Base-by-base conservation (phyloP, 2,329 filamentous ascomycete genomes). In the Stagonosporopsis rhizophila region DNA sequence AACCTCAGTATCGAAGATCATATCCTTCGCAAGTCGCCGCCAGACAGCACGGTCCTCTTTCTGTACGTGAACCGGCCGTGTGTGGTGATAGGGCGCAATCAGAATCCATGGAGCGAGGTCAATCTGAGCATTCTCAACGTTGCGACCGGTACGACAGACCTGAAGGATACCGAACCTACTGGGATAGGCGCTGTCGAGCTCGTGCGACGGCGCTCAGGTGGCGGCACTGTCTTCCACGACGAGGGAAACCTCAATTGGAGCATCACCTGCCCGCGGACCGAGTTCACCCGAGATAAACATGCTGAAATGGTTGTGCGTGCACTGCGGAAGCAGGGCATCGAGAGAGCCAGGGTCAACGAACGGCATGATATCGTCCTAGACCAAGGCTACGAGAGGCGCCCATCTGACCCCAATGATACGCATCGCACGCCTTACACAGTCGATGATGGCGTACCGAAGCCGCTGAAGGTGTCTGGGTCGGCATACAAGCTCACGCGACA, bases 1-100 rank as follows among this genome's bases (percentile, higher is more conserved):
- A 99, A 99, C 77, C 90, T 99, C 55, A 92, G 93, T 28, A 89
- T 97, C 68, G 95, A 99, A 80, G 92, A 98, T 74, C 89, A 91
- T 75, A 87, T 99, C 27, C 85, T 98, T 7, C 87, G 91, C 67
- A 86, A 87, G 51, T 88, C 89, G 0, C 85, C 88, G 1, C 81
- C 86, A 6, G 85, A 89, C 58, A 92, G 92, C 12, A 89, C 85
- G 14, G 78, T 98, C 46, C 85, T 98, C 2, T 90, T 98, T 53
- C 84, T 97, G 46, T 99, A 98, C 79, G 85, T 87, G 68, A 98
- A 99, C 78, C 78, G 86, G 34, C 92, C 94, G 0, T 92, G 91
- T 73, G 84, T 99, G 57, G 88, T 99, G 72, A 89, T 99, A 65
- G 95, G 95, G 39, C 88, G 95, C 58, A 99, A 99, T 75, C 95